Evolutionary conservation across 129 eudicot genomes (phyloP).

Genomic region (Helianthus annuus): DNA sequence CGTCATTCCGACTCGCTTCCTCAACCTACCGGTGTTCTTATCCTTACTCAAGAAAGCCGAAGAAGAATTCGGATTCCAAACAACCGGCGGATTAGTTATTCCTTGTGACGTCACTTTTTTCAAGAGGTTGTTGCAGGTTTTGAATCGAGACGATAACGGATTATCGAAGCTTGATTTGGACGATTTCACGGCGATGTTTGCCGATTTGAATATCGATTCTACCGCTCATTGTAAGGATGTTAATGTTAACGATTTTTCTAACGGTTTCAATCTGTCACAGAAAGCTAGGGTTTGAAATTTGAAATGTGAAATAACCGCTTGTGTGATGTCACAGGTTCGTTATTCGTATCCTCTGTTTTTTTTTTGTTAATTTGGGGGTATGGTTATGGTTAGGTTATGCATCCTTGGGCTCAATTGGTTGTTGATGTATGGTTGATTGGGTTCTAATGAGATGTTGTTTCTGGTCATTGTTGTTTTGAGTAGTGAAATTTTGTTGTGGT

Average conservation of each 20-base stretch:
- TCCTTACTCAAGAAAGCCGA: slow-evolving; percentile 48
- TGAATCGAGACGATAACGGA: slow-evolving; percentile 43
- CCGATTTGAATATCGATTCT: slow-evolving; percentile 14
- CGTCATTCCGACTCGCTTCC: slow-evolving; percentile 56
- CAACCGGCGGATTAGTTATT: slow-evolving; percentile 41
- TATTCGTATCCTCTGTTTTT: neutral
- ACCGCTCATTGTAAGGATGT: slow-evolving; percentile 21
- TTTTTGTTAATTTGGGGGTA: slow-evolving; percentile 11
- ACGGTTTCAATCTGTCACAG: slow-evolving; percentile 26
- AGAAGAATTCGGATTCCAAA: slow-evolving; percentile 58
- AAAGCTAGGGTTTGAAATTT: slow-evolving; percentile 39
- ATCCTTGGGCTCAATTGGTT: slow-evolving; percentile 36
- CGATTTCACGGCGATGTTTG: slow-evolving; percentile 36
- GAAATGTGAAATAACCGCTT: slow-evolving; percentile 6
- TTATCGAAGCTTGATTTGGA: slow-evolving; percentile 30
- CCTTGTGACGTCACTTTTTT: slow-evolving; percentile 50
- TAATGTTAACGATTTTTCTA: neutral
- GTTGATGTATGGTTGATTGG: slow-evolving; percentile 6
- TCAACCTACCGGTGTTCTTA: slow-evolving; percentile 50
- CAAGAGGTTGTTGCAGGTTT: slow-evolving; percentile 18
- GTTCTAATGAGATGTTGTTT: slow-evolving; percentile 39
- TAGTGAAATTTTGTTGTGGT: slow-evolving; percentile 1
- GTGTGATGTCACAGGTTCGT: too few species aligned
- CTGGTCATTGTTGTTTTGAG: neutral
- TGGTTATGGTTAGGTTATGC: slow-evolving; percentile 19